phyloP scores from a whole-genome alignment of 257 asterid genomes.

The Knoxia roxburghii region DNA sequence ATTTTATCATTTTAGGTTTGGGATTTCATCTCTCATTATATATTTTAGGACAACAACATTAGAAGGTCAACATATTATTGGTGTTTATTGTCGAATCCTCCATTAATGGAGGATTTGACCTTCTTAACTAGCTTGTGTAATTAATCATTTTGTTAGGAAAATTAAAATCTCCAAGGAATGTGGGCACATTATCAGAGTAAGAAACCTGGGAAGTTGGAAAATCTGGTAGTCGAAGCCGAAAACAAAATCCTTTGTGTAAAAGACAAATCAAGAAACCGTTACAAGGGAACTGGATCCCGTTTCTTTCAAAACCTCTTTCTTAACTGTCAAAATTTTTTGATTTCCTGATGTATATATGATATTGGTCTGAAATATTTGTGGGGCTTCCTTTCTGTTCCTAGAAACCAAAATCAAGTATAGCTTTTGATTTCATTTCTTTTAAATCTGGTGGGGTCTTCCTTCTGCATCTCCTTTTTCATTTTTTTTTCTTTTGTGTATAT shows the following conservation, averaged over 20 bases:
- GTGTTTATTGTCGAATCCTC: neutral
- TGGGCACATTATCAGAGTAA: neutral
- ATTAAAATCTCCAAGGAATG: neutral
- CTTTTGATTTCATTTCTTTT: conserved; percentile 1
- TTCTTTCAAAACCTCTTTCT: conserved; percentile 2
- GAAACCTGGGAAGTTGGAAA: neutral
- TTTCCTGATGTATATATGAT: too few relatives aligned
- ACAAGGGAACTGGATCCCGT: conserved; percentile 9
- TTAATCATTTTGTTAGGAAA: neutral
- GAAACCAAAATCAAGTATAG: neutral
- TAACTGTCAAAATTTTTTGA: neutral
- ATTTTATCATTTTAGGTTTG: neutral
- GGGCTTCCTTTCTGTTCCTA: conserved; percentile 2
- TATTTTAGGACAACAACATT: neutral
- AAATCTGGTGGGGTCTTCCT: neutral
- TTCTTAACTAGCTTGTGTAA: neutral
- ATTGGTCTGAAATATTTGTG: neutral
- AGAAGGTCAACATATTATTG: neutral
- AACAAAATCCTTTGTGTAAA: conserved; percentile 17
- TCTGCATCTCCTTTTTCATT: neutral
- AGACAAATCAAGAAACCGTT: conserved; percentile 53
- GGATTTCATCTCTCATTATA: neutral
- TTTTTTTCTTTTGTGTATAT: neutral
- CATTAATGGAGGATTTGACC: conserved; percentile 9
- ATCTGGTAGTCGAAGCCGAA: too few relatives aligned